Conservation (phyloP, 129 eudicot genomes). For the Centrapalus pauciflorus region DNA sequence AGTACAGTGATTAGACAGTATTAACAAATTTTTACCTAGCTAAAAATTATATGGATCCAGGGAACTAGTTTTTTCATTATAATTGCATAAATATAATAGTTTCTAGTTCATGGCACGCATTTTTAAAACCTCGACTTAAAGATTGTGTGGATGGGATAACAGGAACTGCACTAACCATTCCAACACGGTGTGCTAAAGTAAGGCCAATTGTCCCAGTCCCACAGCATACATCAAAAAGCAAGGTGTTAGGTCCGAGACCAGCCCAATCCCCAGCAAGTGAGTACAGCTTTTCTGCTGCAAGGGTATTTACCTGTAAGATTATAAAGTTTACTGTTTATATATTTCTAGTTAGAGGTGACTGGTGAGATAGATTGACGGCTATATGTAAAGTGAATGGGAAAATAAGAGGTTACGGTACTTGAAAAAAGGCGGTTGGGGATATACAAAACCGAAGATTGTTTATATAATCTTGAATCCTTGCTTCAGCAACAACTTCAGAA, state of each 20-base stretch:
- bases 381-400: neutral
- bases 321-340: neutral
- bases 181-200: slow-evolving; percentile 90
- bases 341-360: neutral
- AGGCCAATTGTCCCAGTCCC: slow-evolving; percentile 97
- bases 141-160: neutral
- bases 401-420: slow-evolving; percentile 33
- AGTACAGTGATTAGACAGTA: neutral
- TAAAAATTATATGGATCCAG: no score
- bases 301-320: slow-evolving; percentile 79
- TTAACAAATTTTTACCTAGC: no score
- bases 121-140: neutral
- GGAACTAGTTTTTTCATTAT: no score
- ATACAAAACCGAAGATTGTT: slow-evolving; percentile 70
- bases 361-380: neutral
- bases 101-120: neutral
- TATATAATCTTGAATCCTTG: slow-evolving; percentile 78
- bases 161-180: slow-evolving; percentile 76
- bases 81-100: no score
- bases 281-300: slow-evolving; percentile 90
- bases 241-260: slow-evolving; percentile 74
- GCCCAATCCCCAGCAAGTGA: slow-evolving; percentile 99
- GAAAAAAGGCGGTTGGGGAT: slow-evolving; percentile 96
- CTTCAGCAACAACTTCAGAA: slow-evolving; percentile 41
- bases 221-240: slow-evolving; percentile 94